phyloP scores from a whole-genome alignment of 2,329 filamentous ascomycete species.

The Calonectria pauciramosa region DNA sequence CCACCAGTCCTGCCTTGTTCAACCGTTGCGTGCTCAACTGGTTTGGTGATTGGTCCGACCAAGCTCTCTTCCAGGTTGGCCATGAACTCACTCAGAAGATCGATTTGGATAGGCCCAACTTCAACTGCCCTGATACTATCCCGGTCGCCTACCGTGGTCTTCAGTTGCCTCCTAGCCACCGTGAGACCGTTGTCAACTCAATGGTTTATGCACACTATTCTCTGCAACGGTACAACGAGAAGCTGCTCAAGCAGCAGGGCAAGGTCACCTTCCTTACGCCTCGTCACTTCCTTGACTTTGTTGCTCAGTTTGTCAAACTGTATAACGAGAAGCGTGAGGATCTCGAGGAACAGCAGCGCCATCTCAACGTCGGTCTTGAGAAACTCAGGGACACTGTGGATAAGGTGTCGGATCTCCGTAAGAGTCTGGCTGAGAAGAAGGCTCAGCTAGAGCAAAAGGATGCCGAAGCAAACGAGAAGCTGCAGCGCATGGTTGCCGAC shows the following conservation, averaged over 20 bases:
- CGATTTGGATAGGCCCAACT: conserved; percentile 91
- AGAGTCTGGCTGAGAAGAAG: conserved; percentile 94
- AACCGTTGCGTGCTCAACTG: conserved; percentile 99
- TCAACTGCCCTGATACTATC: conserved; percentile 88
- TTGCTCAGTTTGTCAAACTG: conserved; percentile 95
- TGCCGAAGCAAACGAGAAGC: conserved; percentile 94
- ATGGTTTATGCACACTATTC: conserved; percentile 99
- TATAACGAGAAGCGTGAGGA: conserved; percentile 99
- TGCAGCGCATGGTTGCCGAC: conserved; percentile 97
- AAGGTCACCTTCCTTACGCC: conserved; percentile 94
- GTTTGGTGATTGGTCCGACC: conserved; percentile 99
- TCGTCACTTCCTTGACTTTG: conserved; percentile 97
- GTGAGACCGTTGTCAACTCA: conserved; percentile 93
- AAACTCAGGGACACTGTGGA: conserved; percentile 97
- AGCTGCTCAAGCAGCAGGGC: conserved; percentile 91
- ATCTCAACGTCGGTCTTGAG: conserved; percentile 97
- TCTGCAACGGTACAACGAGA: conserved; percentile 88
- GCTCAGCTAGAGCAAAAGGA: conserved; percentile 93
- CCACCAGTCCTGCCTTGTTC: conserved; percentile 97
- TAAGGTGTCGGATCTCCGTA: conserved; percentile 93
- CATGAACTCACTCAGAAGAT: conserved; percentile 97
- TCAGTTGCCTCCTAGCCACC: conserved; percentile 86
- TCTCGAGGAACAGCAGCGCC: conserved; percentile 97
- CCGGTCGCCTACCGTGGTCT: conserved; percentile 93
- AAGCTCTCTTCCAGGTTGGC: conserved; percentile 97